Conservation (phyloP, 176 grass and related monocot species). For the Eragrostis curvula region DNA sequence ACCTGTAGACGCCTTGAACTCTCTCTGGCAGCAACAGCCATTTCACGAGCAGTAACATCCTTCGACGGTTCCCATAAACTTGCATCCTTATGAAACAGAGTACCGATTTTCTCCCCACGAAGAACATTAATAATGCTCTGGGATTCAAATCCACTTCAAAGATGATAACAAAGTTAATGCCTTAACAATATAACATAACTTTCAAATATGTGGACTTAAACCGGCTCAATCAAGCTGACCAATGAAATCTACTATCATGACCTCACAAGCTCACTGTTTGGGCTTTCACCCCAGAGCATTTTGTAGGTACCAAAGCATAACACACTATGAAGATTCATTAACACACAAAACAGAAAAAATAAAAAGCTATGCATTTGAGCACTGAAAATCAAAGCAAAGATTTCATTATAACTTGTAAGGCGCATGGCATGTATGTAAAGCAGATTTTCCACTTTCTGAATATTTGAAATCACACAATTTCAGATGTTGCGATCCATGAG, state of each 20-base stretch:
- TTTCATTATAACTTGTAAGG: neutral
- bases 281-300: neutral
- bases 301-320: neutral
- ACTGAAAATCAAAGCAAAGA: neutral
- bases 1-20: conserved; percentile 87
- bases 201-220: neutral
- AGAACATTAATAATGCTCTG: conserved; percentile 90
- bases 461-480: neutral
- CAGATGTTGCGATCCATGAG: neutral
- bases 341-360: neutral
- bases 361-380: neutral
- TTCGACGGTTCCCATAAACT: conserved; percentile 60
- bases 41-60: conserved; percentile 64
- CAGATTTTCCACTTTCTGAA: neutral
- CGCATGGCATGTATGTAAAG: neutral
- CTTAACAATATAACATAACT: neutral
- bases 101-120: conserved; percentile 88
- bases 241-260: neutral
- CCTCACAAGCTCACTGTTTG: neutral
- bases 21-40: conserved; percentile 88
- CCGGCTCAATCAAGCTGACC: neutral
- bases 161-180: conserved; percentile 23
- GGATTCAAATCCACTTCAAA: conserved; percentile 75
- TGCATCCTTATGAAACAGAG: conserved; percentile 84
- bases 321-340: neutral